Conservation (phyloP, 306 rosid genomes). For the Quercus glauca region DNA sequence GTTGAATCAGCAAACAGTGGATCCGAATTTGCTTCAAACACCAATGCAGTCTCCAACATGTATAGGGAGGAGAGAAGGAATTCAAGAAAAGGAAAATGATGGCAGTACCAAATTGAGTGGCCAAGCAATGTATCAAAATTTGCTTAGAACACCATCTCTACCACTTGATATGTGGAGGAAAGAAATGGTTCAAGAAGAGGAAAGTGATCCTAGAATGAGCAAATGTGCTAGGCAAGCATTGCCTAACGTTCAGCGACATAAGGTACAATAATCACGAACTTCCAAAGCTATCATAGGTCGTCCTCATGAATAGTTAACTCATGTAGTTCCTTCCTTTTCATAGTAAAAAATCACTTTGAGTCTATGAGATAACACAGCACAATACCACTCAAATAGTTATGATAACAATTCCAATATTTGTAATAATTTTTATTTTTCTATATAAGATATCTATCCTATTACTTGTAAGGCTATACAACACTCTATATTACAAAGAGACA, state of each 20-base stretch:
- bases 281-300: not conserved
- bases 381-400: no score
- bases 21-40: conserved; percentile 27
- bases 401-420: no score
- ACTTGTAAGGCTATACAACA: no score
- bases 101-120: not conserved
- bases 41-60: conserved; percentile 45
- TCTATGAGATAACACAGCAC: not conserved
- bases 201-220: conserved; percentile 23
- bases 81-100: conserved; percentile 21
- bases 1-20: conserved; percentile 29
- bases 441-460: no score
- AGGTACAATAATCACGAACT: conserved; percentile 33
- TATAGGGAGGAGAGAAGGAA: conserved; percentile 42
- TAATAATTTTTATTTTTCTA: no score
- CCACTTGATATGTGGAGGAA: conserved; percentile 26
- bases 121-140: conserved; percentile 4
- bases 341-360: not conserved
- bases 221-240: conserved; percentile 42
- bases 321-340: not conserved
- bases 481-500: no score
- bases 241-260: conserved; percentile 23
- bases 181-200: conserved; percentile 8
- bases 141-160: conserved; percentile 45
- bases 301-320: not conserved